phyloP scores from a whole-genome alignment of 495 filamentous ascomycete genomes.

The Penicillium desertorum region DNA sequence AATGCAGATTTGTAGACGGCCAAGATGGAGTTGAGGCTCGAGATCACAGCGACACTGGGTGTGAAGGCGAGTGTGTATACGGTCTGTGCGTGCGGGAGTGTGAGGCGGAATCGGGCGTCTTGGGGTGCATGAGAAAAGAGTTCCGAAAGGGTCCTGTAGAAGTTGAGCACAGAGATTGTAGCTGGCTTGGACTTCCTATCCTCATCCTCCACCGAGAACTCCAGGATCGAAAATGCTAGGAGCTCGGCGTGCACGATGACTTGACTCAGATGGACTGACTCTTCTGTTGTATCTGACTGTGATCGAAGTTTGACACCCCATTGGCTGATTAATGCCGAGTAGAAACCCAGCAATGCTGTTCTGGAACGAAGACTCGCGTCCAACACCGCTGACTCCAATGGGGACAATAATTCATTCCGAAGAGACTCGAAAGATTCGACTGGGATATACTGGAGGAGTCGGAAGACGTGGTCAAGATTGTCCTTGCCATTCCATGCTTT shows the following conservation, averaged over 20 bases:
- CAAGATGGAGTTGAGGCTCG: constrained; percentile 66
- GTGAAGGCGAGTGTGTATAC: constrained; percentile 71
- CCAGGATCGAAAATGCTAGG: constrained; percentile 62
- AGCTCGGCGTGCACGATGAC: constrained; percentile 60
- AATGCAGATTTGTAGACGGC: constrained; percentile 72
- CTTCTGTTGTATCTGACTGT: constrained; percentile 27
- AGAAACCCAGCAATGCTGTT: constrained; percentile 62
- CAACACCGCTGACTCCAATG: constrained; percentile 59
- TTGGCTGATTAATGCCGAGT: constrained; percentile 64
- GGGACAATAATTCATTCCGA: constrained; percentile 45
- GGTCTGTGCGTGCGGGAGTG: constrained; percentile 64
- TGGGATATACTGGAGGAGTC: constrained; percentile 63
- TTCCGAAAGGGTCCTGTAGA: constrained; percentile 61
- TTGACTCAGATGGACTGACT: constrained; percentile 41
- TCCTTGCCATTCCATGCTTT: constrained; percentile 66
- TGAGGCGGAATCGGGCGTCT: constrained; percentile 56
- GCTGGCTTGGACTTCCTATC: constrained; percentile 23
- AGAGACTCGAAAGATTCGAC: constrained; percentile 58
- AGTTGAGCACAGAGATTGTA: constrained; percentile 55
- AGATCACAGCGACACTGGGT: constrained; percentile 60
- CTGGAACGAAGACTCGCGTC: constrained; percentile 50
- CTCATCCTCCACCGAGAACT: constrained; percentile 31
- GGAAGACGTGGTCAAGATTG: constrained; percentile 59
- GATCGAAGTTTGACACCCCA: constrained; percentile 57
- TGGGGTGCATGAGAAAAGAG: constrained; percentile 55